Evolutionary conservation across 2,329 filamentous ascomycete genomes (phyloP).

Genomic region (Hypoxylon sp.): DNA sequence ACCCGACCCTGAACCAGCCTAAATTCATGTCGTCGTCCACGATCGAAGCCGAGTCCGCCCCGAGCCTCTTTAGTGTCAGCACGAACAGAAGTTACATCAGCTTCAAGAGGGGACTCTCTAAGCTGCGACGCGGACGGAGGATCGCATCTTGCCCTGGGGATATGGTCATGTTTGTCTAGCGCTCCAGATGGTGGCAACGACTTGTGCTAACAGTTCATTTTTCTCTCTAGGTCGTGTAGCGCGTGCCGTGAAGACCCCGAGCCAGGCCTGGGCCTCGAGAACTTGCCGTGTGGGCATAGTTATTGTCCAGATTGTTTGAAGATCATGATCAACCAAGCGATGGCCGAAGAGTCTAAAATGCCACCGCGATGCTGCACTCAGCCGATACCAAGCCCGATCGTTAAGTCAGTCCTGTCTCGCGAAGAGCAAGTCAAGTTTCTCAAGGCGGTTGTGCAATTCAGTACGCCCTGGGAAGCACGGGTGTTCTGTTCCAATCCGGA

Average conservation of each 20-base stretch:
- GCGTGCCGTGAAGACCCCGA: slow-evolving; percentile 64
- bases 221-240: slow-evolving; percentile 58
- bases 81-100: slow-evolving; percentile 56
- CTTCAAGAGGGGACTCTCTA: slow-evolving; percentile 55
- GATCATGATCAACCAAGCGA: slow-evolving; percentile 62
- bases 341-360: slow-evolving; percentile 66
- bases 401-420: slow-evolving; percentile 58
- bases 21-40: slow-evolving; percentile 50
- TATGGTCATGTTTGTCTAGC: slow-evolving; percentile 39
- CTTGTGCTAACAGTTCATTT: slow-evolving; percentile 16
- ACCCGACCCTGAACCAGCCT: slow-evolving; percentile 53
- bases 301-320: slow-evolving; percentile 64
- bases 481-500: slow-evolving; percentile 65
- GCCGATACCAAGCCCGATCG: slow-evolving; percentile 58
- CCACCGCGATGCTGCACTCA: slow-evolving; percentile 68
- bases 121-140: slow-evolving; percentile 54
- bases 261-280: slow-evolving; percentile 54
- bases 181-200: background rate
- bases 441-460: slow-evolving; percentile 64
- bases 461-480: slow-evolving; percentile 63
- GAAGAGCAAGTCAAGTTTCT: slow-evolving; percentile 64
- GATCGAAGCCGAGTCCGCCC: slow-evolving; percentile 43
- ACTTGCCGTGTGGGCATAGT: slow-evolving; percentile 64
- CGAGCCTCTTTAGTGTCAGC: slow-evolving; percentile 55
- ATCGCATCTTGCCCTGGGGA: slow-evolving; percentile 45